Evolutionary conservation across 1,139 yeast genomes (phyloP).

Genomic region (Eremothecium sinecaudum): DNA sequence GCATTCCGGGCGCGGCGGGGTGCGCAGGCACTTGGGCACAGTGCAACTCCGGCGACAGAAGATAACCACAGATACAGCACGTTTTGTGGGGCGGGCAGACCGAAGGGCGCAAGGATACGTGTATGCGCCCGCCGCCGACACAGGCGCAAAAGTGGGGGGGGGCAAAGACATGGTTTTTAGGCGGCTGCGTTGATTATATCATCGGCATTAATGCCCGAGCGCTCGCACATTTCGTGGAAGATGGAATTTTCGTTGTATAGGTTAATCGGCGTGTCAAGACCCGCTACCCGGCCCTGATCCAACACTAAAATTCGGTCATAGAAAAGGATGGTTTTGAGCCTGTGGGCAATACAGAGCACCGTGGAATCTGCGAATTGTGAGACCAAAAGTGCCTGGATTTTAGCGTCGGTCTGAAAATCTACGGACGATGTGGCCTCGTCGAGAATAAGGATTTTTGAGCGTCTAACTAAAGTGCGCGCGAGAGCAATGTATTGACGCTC

Average conservation of each 20-base stretch:
- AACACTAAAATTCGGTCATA: conserved; percentile 60
- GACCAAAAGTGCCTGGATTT: conserved; percentile 56
- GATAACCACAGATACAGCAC: no score
- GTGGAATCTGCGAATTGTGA: conserved; percentile 58
- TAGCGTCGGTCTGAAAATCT: conserved; percentile 66
- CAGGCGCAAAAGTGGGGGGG: conserved; percentile 1
- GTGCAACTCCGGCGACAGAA: no score
- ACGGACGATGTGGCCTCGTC: conserved; percentile 84
- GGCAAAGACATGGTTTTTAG: neutral
- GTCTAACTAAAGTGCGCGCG: conserved; percentile 69
- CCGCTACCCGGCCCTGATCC: conserved; percentile 53
- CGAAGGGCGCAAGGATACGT: no score
- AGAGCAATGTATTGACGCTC: conserved; percentile 68
- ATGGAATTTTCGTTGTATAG: conserved; percentile 40
- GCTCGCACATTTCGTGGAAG: conserved; percentile 54
- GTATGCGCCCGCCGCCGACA: neutral
- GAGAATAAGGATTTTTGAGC: conserved; percentile 54
- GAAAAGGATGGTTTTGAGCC: conserved; percentile 55
- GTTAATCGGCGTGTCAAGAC: conserved; percentile 45
- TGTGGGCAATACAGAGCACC: conserved; percentile 70
- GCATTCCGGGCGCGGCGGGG: no score
- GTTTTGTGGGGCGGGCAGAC: no score
- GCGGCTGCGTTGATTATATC: conserved; percentile 32
- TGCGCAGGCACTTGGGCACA: no score
- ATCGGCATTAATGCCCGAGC: conserved; percentile 39